Percentiles rank a stretch among this genome's conserved stretches.
These are phyloP conservation scores for Meredithiella fracta DNA, from an alignment of 2,329 filamentous ascomycete species.

Conservation along the genomic window DNA sequence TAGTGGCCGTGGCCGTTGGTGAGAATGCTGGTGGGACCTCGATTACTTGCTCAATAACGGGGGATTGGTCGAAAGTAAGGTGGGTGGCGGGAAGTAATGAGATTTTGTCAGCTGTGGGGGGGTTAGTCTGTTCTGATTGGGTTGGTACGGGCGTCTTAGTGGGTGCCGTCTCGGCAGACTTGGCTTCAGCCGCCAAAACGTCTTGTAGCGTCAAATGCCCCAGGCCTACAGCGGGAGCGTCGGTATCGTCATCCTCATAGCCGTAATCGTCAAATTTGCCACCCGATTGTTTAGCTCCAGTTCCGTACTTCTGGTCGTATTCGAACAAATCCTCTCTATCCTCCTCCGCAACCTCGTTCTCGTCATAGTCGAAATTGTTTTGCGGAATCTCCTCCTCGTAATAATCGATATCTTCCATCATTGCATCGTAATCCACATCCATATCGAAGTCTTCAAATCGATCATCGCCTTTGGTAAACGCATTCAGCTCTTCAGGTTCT, in stretches of 20 bases:
- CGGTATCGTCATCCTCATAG: conserved; percentile 28
- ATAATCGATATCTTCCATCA: conserved; percentile 44
- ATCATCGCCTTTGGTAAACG: conserved; percentile 26
- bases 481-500: conserved; percentile 23
- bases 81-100: too few relatives aligned
- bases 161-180: too few relatives aligned
- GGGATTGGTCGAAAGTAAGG: neutral
- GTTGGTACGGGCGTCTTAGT: too few relatives aligned
- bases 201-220: conserved; percentile 14
- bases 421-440: conserved; percentile 46
- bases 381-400: conserved; percentile 52
- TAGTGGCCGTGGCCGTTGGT: neutral
- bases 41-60: conserved; percentile 9
- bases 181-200: conserved; percentile 4
- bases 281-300: neutral
- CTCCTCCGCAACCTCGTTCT: conserved; percentile 25
- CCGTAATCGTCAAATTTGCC: conserved; percentile 18
- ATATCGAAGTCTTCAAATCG: conserved; percentile 38
- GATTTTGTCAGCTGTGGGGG: too few relatives aligned
- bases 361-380: conserved; percentile 31
- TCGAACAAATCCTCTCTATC: conserved; percentile 20
- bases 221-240: conserved; percentile 24
- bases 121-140: too few relatives aligned
- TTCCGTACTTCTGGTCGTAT: conserved; percentile 17
- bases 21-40: neutral